Conservation (phyloP, 2,329 filamentous ascomycete species). For the Monosporascus sp. region DNA sequence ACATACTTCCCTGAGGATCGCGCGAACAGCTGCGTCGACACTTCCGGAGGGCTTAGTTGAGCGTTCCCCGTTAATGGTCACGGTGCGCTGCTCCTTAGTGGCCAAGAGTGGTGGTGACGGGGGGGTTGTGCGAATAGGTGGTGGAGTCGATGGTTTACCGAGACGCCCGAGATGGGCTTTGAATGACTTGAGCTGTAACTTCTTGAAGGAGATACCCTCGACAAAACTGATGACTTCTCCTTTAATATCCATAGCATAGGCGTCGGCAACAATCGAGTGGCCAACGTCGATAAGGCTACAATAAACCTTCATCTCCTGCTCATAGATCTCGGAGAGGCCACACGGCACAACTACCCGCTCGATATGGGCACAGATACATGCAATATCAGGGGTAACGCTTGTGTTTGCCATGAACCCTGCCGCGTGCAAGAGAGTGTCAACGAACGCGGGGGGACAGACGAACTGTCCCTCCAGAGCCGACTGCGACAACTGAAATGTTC, state of each 20-base stretch:
- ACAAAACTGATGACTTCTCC: constrained; percentile 16
- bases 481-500: constrained; percentile 4
- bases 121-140: background rate
- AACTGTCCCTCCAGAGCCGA: constrained; percentile 8
- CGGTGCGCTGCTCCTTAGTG: background rate
- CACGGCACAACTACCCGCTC: constrained; percentile 16
- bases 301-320: constrained; percentile 16
- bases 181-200: constrained; percentile 29
- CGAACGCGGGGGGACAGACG: constrained; percentile 19
- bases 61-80: background rate
- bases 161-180: constrained; percentile 4
- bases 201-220: constrained; percentile 25
- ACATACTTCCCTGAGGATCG: constrained; percentile 41
- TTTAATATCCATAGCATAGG: constrained; percentile 15
- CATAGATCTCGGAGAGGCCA: constrained; percentile 5
- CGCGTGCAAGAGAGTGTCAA: constrained; percentile 26
- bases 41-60: background rate
- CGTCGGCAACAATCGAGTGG: constrained; percentile 19
- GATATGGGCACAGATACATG: constrained; percentile 23
- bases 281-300: constrained; percentile 21
- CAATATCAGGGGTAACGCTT: constrained; percentile 17
- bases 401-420: constrained; percentile 26
- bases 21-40: background rate
- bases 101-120: background rate
- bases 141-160: background rate